These are phyloP conservation scores for Monosporozyma solicola DNA, from an alignment of 805 yeast species.

Conservation along the genomic window DNA sequence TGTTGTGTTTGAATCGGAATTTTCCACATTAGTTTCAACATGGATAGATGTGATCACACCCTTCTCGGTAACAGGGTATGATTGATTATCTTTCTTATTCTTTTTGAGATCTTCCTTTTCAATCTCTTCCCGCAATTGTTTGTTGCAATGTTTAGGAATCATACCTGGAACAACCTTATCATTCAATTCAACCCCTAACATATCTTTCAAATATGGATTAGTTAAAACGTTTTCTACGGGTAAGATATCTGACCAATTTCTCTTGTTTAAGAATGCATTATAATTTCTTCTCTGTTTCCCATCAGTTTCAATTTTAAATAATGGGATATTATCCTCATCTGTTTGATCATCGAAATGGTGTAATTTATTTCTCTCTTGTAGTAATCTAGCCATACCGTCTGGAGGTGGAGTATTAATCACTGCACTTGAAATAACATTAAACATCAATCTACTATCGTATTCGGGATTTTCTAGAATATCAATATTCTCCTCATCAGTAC, in stretches of 20 bases:
- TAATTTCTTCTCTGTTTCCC: constrained; percentile 37
- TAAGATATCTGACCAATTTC: constrained; percentile 68
- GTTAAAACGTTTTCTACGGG: constrained; percentile 36
- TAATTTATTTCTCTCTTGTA: constrained; percentile 55
- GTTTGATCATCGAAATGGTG: constrained; percentile 60
- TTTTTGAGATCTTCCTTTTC: constrained; percentile 17
- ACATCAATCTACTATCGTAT: constrained; percentile 63
- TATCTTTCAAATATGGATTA: constrained; percentile 11
- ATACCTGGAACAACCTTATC: constrained; percentile 22
- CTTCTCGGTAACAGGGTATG: constrained; percentile 48
- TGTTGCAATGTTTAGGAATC: constrained; percentile 14
- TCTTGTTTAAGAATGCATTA: constrained; percentile 43
- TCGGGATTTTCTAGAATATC: constrained; percentile 44
- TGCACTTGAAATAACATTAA: constrained; percentile 84
- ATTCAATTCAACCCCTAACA: constrained; percentile 6
- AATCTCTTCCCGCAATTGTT: constrained; percentile 5
- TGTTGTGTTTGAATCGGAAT: constrained; percentile 43
- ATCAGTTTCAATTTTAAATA: constrained; percentile 56
- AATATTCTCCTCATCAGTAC: constrained; percentile 31
- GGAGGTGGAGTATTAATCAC: constrained; percentile 93
- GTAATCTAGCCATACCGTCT: constrained; percentile 64
- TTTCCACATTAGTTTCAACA: constrained; percentile 53
- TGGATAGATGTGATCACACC: constrained; percentile 63
- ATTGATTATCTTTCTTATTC: constrained; percentile 35
- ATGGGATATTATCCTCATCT: constrained; percentile 73